Conservation (phyloP, 345 rosid species). For the Xanthoceras sorbifolium region DNA sequence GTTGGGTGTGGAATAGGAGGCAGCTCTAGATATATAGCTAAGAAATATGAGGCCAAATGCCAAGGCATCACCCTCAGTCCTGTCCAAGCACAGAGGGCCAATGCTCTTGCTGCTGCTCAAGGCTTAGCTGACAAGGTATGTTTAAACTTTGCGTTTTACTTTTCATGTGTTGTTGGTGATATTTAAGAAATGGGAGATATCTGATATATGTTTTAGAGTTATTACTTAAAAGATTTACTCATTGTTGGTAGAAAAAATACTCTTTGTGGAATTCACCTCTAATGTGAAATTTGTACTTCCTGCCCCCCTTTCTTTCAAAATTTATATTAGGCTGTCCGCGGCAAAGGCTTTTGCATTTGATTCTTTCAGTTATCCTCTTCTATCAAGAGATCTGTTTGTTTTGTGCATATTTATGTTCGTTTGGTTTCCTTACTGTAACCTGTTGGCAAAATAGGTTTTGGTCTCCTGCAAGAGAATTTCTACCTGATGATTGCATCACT, state of each 20-base stretch:
- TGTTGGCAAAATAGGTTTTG: neutral
- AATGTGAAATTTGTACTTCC: too few relatives aligned
- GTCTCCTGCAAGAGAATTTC: neutral
- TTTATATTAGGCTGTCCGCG: neutral
- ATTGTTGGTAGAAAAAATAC: too few relatives aligned
- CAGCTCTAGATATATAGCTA: conserved; percentile 79
- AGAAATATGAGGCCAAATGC: conserved; percentile 68
- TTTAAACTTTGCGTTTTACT: neutral
- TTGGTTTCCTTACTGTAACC: neutral
- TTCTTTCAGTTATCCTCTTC: neutral
- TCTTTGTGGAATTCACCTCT: too few relatives aligned
- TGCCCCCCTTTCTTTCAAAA: too few relatives aligned
- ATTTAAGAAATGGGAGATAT: neutral
- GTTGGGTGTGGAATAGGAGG: conserved; percentile 98
- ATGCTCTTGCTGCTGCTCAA: conserved; percentile 63
- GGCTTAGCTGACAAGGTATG: conserved; percentile 61
- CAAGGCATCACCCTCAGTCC: conserved; percentile 85
- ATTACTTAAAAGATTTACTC: neutral
- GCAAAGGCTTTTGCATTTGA: neutral
- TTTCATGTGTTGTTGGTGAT: too few relatives aligned
- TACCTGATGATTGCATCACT: neutral
- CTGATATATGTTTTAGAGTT: neutral
- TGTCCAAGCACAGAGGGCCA: conserved; percentile 78
- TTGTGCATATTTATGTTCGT: neutral
- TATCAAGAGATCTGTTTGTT: too few relatives aligned